These are phyloP conservation scores for Fusarium globosum DNA, from an alignment of 2,329 filamentous ascomycete genomes.

Conservation along the genomic window DNA sequence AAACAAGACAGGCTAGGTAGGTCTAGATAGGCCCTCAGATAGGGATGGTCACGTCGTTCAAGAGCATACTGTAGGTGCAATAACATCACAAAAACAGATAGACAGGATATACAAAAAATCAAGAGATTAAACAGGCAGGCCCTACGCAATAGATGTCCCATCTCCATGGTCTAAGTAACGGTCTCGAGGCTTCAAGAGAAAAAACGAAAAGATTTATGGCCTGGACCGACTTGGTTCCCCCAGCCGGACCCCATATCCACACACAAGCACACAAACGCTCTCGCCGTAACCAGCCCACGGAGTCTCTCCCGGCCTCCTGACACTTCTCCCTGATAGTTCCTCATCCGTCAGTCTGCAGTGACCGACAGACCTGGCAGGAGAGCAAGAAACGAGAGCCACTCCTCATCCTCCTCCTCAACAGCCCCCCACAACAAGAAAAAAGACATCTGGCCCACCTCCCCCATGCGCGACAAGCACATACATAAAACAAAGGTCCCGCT, in stretches of 20 bases:
- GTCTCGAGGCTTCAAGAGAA: conserved; percentile 52
- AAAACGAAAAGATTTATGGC: conserved; percentile 62
- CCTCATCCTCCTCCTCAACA: conserved; percentile 43
- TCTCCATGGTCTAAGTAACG: conserved; percentile 54
- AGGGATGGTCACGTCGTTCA: not conserved
- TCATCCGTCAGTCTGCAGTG: conserved; percentile 45
- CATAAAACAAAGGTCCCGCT: conserved; percentile 52
- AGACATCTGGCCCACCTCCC: conserved; percentile 48
- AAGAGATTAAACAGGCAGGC: conserved; percentile 49
- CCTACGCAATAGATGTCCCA: conserved; percentile 49
- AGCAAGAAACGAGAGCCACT: conserved; percentile 41
- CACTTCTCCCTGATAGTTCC: conserved; percentile 37
- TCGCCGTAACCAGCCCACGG: conserved; percentile 36
- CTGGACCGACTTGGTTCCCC: conserved; percentile 50
- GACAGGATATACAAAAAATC: conserved; percentile 39
- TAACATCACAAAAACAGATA: conserved; percentile 7
- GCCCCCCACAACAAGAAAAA: conserved; percentile 40
- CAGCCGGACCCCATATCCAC: conserved; percentile 41
- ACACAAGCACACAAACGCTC: conserved; percentile 42
- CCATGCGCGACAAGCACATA: conserved; percentile 49
- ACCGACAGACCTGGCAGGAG: conserved; percentile 41
- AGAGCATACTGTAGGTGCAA: not conserved
- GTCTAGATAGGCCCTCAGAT: not conserved
- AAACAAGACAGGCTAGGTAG: not conserved
- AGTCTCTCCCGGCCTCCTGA: conserved; percentile 36